Percentiles rank a stretch among this genome's conserved stretches.
Conservation (phyloP, 805 yeast genomes). For the Millerozyma miso region DNA sequence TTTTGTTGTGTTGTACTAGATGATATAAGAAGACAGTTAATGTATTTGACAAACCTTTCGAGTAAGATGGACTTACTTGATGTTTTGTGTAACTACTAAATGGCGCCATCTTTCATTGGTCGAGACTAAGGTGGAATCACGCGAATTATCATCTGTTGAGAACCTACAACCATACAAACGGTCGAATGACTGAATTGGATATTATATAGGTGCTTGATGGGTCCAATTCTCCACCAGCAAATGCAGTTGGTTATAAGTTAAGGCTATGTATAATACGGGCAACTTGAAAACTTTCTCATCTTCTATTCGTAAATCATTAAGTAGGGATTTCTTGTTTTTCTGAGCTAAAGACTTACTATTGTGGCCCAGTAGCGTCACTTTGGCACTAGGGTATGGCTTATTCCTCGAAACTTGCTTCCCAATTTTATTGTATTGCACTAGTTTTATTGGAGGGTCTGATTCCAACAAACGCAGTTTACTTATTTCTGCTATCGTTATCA, state of each 20-base stretch:
- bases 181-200: neutral
- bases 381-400: neutral
- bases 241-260: conserved; percentile 1
- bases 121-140: neutral
- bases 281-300: conserved; percentile 9
- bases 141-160: neutral
- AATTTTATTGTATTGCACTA: conserved; percentile 14
- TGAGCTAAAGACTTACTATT: neutral
- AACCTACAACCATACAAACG: neutral
- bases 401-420: conserved; percentile 1
- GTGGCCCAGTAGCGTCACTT: neutral
- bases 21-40: neutral
- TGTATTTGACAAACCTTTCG: neutral
- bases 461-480: neutral
- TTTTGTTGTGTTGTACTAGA: conserved; percentile 8
- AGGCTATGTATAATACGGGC: conserved; percentile 9
- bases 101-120: conserved; percentile 1
- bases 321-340: neutral
- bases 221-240: conserved; percentile 6
- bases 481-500: conserved; percentile 1
- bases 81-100: conserved; percentile 1
- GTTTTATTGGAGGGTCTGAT: neutral
- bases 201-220: conserved; percentile 1
- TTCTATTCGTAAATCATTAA: conserved; percentile 3
- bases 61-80: neutral